These are phyloP conservation scores for Suhomyces anneliseae DNA, from an alignment of 1,139 yeast species.

Conservation along the genomic window DNA sequence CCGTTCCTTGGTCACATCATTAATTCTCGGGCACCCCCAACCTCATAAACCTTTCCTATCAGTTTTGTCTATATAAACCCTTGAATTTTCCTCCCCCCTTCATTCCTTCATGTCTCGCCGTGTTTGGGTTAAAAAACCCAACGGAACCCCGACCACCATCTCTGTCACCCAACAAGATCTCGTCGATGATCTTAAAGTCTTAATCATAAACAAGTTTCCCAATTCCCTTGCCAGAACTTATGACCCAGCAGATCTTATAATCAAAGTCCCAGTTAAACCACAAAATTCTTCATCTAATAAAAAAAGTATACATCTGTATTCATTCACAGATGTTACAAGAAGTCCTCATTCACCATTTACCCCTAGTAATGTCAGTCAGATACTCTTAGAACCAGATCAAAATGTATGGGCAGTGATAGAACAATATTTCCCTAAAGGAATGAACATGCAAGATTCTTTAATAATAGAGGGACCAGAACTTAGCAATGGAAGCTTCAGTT, in stretches of 20 bases:
- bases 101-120: constrained; percentile 23
- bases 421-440: constrained; percentile 63
- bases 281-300: not conserved
- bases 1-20: not conserved
- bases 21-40: not conserved
- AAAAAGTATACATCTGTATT: constrained; percentile 5
- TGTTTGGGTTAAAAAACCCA: constrained; percentile 64
- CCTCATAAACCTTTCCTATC: not conserved
- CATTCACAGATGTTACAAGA: constrained; percentile 10
- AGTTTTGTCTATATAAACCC: not conserved
- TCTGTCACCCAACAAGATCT: constrained; percentile 54
- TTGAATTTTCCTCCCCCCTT: not conserved
- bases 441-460: constrained; percentile 68
- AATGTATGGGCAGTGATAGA: constrained; percentile 61
- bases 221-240: constrained; percentile 58
- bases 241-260: constrained; percentile 69
- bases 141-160: constrained; percentile 68
- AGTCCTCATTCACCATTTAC: constrained; percentile 9
- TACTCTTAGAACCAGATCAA: constrained; percentile 63
- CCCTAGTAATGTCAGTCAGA: constrained; percentile 13
- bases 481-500: not conserved
- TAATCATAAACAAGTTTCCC: constrained; percentile 64
- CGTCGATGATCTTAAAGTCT: constrained; percentile 71
- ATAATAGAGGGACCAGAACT: constrained; percentile 47
- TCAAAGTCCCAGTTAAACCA: constrained; percentile 28